These are phyloP conservation scores for Saccharomycopsis amapae DNA, from an alignment of 805 yeast species.

Conservation along the genomic window DNA sequence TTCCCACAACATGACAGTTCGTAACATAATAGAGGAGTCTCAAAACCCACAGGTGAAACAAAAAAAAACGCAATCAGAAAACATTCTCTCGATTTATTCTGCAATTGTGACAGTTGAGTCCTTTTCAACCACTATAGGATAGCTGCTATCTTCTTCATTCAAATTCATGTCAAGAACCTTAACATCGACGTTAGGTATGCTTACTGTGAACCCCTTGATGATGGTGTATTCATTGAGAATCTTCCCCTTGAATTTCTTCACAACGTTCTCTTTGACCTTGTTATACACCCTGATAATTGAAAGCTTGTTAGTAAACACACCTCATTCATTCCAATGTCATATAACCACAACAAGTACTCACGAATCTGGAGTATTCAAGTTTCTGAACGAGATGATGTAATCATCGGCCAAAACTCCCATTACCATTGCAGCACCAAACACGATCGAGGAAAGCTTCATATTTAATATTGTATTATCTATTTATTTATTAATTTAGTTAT, in stretches of 20 bases:
- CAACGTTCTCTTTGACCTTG: constrained; percentile 13
- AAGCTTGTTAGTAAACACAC: not conserved
- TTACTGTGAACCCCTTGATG: constrained; percentile 17
- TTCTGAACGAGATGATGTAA: constrained; percentile 15
- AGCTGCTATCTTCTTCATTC: constrained; percentile 1
- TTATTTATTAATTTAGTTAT: too few relatives aligned
- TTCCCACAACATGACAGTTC: too few relatives aligned
- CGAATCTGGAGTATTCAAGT: constrained; percentile 15
- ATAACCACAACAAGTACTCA: constrained; percentile 3
- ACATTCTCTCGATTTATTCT: too few relatives aligned
- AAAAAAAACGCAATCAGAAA: too few relatives aligned
- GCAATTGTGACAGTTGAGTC: constrained; percentile 12
- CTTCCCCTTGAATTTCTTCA: constrained; percentile 10
- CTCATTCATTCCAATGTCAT: not conserved
- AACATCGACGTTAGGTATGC: constrained; percentile 6
- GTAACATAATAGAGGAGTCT: too few relatives aligned
- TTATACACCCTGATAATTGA: constrained; percentile 6
- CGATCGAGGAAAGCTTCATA: not conserved
- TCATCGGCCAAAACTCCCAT: constrained; percentile 3
- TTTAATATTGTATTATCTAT: too few relatives aligned
- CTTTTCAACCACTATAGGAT: constrained; percentile 16
- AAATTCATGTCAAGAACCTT: constrained; percentile 2
- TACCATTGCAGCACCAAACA: not conserved
- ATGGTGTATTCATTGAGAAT: constrained; percentile 15
- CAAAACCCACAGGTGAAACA: too few relatives aligned